These are phyloP conservation scores for Penicillium atrosanguineum DNA, from an alignment of 495 filamentous ascomycete species.

Conservation along the genomic window DNA sequence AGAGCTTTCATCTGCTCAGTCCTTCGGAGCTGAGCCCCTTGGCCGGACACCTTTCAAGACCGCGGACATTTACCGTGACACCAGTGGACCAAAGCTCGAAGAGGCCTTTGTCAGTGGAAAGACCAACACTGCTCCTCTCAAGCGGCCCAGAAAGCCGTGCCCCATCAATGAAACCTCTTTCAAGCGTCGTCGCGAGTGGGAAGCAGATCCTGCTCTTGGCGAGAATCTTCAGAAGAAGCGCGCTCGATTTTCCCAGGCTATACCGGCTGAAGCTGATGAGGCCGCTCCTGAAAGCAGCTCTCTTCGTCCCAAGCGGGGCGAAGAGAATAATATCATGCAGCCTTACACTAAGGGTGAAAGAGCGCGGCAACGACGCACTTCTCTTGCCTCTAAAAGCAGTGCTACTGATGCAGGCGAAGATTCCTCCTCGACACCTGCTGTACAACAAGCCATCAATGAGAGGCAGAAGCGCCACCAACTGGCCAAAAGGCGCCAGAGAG, in stretches of 20 bases:
- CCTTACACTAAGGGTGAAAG: background rate
- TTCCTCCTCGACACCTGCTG: background rate
- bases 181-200: conserved; percentile 30
- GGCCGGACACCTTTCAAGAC: conserved; percentile 14
- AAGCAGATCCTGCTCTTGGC: conserved; percentile 26
- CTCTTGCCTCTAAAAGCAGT: background rate
- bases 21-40: conserved; percentile 29
- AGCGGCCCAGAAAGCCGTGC: conserved; percentile 22
- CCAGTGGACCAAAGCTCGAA: conserved; percentile 18
- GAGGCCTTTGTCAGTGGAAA: conserved; percentile 27
- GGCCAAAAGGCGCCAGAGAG: background rate
- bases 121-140: conserved; percentile 29
- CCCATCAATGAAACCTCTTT: conserved; percentile 16
- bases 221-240: conserved; percentile 28
- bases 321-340: conserved; percentile 7
- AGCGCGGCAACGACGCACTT: background rate
- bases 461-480: background rate
- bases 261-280: conserved; percentile 16
- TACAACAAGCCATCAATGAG: background rate
- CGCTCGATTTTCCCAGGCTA: conserved; percentile 21
- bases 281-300: conserved; percentile 6
- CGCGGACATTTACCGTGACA: conserved; percentile 27
- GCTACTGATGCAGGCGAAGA: background rate
- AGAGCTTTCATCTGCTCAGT: conserved; percentile 43
- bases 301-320: conserved; percentile 9